These are phyloP conservation scores for Lentithecium fluviatile DNA, from an alignment of 495 filamentous ascomycete species.

Conservation along the genomic window DNA sequence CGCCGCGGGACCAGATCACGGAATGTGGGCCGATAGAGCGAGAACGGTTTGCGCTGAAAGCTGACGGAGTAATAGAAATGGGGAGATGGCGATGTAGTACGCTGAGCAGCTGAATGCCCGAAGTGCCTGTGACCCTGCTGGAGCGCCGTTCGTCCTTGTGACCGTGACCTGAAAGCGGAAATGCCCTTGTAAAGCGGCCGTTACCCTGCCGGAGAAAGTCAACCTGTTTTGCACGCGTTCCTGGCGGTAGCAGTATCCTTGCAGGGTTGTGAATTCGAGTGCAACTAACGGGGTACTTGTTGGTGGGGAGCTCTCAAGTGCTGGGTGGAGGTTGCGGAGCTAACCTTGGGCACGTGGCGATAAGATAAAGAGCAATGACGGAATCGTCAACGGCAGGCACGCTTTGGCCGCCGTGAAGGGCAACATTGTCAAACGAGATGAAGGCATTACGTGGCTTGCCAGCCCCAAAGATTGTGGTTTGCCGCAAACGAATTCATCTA, in stretches of 20 bases:
- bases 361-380: neutral
- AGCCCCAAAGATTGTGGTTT: too few species aligned
- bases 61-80: neutral
- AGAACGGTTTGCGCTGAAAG: neutral
- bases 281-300: neutral
- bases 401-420: neutral
- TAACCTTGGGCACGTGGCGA: neutral
- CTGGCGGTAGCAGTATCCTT: neutral
- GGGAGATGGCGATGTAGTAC: neutral
- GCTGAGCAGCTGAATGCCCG: neutral
- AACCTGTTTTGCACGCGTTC: too few species aligned
- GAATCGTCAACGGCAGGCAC: neutral
- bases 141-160: neutral
- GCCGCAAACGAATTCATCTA: too few species aligned
- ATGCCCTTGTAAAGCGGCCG: neutral
- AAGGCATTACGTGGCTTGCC: too few species aligned
- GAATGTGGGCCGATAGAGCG: neutral
- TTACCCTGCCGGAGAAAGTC: too few species aligned
- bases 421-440: too few species aligned
- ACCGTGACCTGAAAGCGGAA: neutral
- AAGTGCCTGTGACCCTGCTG: neutral
- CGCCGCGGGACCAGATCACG: neutral
- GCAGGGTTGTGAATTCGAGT: neutral
- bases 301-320: neutral
- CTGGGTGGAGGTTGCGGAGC: neutral